Conservation (phyloP, 192 early-diverging fungal genomes). For the Lobulomyces angularis region DNA sequence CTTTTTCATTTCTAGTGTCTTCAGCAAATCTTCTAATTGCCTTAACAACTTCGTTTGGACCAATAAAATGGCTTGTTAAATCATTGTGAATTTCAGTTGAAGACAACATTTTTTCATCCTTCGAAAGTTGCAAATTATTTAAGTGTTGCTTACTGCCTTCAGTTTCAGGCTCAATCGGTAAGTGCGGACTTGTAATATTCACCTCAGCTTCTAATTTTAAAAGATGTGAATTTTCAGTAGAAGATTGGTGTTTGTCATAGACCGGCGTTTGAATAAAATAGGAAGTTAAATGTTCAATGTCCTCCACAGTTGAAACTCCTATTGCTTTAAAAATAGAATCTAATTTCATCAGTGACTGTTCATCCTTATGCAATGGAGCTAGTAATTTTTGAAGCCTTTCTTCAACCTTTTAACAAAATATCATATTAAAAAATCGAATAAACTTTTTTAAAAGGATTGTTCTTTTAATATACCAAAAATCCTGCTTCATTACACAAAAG, state of each 20-base stretch:
- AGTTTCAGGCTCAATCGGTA: too few relatives aligned
- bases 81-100: too few relatives aligned
- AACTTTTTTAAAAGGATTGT: too few relatives aligned
- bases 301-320: constrained; percentile 36
- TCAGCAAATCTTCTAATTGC: constrained; percentile 29
- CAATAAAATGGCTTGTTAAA: too few relatives aligned
- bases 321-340: constrained; percentile 48
- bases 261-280: constrained; percentile 28
- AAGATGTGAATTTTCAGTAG: too few relatives aligned
- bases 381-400: constrained; percentile 46
- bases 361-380: constrained; percentile 30
- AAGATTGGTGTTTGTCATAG: too few relatives aligned
- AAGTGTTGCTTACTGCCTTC: too few relatives aligned
- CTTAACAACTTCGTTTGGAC: constrained; percentile 34
- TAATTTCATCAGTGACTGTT: constrained; percentile 40
- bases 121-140: too few relatives aligned
- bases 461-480: constrained; percentile 22
- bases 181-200: too few relatives aligned
- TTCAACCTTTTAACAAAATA: constrained; percentile 19
- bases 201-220: too few relatives aligned
- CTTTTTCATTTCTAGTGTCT: constrained; percentile 8
- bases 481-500: constrained; percentile 39
- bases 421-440: background rate
- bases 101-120: too few relatives aligned
- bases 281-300: constrained; percentile 30